These are phyloP conservation scores for Cladophialophora psammophila DNA, from an alignment of 2,329 filamentous ascomycete genomes.

Conservation along the genomic window DNA sequence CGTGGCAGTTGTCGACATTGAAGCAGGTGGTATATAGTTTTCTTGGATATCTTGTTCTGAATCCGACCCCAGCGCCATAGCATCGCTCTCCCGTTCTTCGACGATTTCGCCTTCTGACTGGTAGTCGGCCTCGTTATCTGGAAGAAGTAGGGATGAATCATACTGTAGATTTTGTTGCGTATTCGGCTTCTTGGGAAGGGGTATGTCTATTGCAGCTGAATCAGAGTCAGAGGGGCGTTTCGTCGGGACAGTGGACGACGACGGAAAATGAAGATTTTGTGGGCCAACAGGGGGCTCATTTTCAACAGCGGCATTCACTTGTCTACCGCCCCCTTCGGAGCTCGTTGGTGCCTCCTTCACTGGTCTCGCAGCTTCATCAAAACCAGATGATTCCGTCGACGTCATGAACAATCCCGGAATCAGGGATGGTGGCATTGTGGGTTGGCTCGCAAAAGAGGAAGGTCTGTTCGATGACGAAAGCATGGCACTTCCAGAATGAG, in stretches of 20 bases:
- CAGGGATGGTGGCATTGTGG: conserved; percentile 48
- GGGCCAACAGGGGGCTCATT: conserved; percentile 8
- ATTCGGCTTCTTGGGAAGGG: conserved; percentile 24
- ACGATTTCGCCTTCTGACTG: conserved; percentile 35
- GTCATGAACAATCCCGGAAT: conserved; percentile 64
- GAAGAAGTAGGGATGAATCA: neutral
- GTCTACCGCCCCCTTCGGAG: neutral
- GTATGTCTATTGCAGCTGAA: conserved; percentile 1
- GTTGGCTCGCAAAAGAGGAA: conserved; percentile 34
- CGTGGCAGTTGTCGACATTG: conserved; percentile 43
- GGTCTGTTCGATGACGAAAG: conserved; percentile 22
- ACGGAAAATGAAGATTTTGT: neutral
- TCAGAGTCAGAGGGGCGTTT: conserved; percentile 24
- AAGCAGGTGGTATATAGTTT: conserved; percentile 1
- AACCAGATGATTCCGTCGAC: conserved; percentile 33
- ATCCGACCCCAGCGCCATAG: conserved; percentile 18
- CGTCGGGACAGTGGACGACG: conserved; percentile 4
- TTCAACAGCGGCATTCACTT: neutral
- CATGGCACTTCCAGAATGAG: conserved; percentile 9
- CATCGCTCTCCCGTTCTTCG: conserved; percentile 27
- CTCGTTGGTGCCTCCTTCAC: neutral
- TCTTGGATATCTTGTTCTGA: conserved; percentile 19
- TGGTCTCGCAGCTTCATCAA: conserved; percentile 14
- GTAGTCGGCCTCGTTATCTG: conserved; percentile 22
- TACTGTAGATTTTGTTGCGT: conserved; percentile 39